Base-by-base conservation (phyloP, 208 protist species). In the Crithidia sp. region DNA sequence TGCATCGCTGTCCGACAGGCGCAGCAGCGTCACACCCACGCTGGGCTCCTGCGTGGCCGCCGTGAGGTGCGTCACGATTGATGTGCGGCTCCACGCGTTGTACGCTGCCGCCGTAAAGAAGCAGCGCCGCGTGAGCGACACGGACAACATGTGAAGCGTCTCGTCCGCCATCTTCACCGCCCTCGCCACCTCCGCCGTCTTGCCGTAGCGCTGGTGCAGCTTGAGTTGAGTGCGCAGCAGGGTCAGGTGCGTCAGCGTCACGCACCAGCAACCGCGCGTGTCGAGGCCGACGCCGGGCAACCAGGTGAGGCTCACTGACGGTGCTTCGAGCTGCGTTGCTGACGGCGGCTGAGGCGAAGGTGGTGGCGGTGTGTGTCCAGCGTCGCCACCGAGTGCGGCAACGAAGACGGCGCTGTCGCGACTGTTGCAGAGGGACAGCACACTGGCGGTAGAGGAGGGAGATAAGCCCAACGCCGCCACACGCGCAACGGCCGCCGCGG, bases 201-300 rank as follows among this genome's bases (percentile, higher is more conserved):
- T 59, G 52, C 10, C 36, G 16, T 50, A 36, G 3, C 41, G 52
- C 14, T 12, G 64, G 4, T 68, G 64, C 37, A 68, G 64, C n/a
- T 16, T 36, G 52, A 68, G 39, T 28, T 68, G 57, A 8, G 55
- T 8, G 13, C 53, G 36, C 16, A 77, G n/a, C 8, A 77, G 53
- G 8, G 40, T 39, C 6, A 43, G 45, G 28, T 71, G 72, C 5
- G 72, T 77, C 13, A 79, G 19, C 19, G 64, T 56, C 2, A 43
- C 28, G 19, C 67, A 70, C 74, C 74, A 79, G 53, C 74, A 79
- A 9, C 74, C 74, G n/a, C 56, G 41, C 7, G 58, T 36, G n/a
- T 79, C 74, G 28, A 8, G 10, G 12, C 74, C 74, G 4, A 60
- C 69, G 19, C 74, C 74, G 3, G 74, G 66, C 28, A 79, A 19